A percentile compares a stretch with the other conserved stretches of the same genome.
Evolutionary conservation across 257 asterid genomes (phyloP).

Genomic region (Datura wrightii): DNA sequence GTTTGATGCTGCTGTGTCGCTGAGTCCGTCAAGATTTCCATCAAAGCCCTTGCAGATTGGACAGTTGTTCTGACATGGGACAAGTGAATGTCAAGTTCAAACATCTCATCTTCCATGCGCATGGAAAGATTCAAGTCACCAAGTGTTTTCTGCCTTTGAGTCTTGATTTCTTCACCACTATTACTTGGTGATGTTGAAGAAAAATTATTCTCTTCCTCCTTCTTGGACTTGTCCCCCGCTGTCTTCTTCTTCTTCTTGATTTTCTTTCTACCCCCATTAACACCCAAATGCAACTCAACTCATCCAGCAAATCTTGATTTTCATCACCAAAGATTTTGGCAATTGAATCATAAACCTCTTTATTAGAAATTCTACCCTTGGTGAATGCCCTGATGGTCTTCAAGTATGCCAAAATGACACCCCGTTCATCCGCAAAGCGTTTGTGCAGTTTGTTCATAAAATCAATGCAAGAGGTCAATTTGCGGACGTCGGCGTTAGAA

Average conservation of each 20-base stretch:
- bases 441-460: not conserved
- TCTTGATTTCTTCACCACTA: not conserved
- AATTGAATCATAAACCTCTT: not conserved
- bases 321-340: not conserved
- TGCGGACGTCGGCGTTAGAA: not conserved
- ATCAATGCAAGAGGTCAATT: not conserved
- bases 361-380: not conserved
- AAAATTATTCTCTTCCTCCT: not conserved
- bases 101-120: not conserved
- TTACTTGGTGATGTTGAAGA: not conserved
- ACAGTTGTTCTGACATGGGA: not conserved
- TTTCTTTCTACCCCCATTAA: not conserved
- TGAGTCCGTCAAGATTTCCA: not conserved
- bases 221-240: not conserved
- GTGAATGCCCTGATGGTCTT: not conserved
- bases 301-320: constrained; percentile 9
- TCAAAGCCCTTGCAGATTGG: not conserved
- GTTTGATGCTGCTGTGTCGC: not conserved
- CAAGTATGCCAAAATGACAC: not conserved
- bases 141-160: not conserved
- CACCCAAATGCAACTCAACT: not conserved
- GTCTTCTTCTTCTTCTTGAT: not conserved
- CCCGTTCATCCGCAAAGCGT: not conserved
- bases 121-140: not conserved
- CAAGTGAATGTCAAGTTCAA: not conserved